A percentile compares a stretch with the other conserved stretches of the same genome.
These are phyloP conservation scores for Naganishia antarctica DNA, from an alignment of 768 basidiomycete species.

Conservation along the genomic window DNA sequence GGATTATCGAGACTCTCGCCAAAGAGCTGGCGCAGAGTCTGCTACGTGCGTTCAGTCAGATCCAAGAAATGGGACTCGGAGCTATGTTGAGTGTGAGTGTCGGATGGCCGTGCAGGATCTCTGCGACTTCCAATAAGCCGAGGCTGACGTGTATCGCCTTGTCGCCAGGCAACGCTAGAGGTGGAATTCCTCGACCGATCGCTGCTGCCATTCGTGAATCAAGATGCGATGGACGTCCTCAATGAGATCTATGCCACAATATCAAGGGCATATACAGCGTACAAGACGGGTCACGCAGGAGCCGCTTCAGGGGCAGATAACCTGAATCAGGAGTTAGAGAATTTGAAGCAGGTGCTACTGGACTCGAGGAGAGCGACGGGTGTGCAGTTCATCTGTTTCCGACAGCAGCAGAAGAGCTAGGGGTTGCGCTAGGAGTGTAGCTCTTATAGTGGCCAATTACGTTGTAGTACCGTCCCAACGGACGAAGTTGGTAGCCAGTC, in stretches of 20 bases:
- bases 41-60: slow-evolving; percentile 75
- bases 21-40: slow-evolving; percentile 79
- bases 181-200: slow-evolving; percentile 99
- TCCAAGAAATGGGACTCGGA: slow-evolving; percentile 91
- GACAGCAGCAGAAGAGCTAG: slow-evolving; percentile 9
- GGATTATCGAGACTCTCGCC: slow-evolving; percentile 73
- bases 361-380: slow-evolving; percentile 86
- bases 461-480: too few relatives aligned
- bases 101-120: not conserved
- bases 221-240: slow-evolving; percentile 72
- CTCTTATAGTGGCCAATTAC: not conserved
- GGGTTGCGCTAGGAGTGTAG: too few relatives aligned
- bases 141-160: slow-evolving; percentile 10
- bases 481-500: too few relatives aligned
- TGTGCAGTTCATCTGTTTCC: slow-evolving; percentile 90
- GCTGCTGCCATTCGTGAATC: slow-evolving; percentile 74
- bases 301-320: slow-evolving; percentile 50
- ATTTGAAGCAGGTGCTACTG: slow-evolving; percentile 81
- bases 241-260: slow-evolving; percentile 92
- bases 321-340: slow-evolving; percentile 77
- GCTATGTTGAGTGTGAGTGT: slow-evolving; percentile 89
- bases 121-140: not conserved
- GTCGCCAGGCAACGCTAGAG: slow-evolving; percentile 87
- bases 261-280: slow-evolving; percentile 81
- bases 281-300: slow-evolving; percentile 38